phyloP scores from a whole-genome alignment of 2,329 filamentous ascomycete genomes.

The Penicillium frequentans region DNA sequence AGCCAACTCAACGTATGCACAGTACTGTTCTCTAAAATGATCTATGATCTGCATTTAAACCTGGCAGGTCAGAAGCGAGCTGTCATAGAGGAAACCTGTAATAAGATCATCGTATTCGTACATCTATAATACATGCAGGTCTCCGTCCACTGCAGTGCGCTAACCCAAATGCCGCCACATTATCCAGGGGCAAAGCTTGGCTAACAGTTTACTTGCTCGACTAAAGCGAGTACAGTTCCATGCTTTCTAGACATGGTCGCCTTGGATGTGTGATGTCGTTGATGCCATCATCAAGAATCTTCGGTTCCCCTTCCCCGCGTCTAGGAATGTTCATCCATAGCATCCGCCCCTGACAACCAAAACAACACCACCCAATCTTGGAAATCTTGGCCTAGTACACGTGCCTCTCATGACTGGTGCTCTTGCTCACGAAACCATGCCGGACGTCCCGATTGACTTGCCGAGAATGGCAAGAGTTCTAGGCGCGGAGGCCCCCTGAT shows the following conservation, averaged over 20 bases:
- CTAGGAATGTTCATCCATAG: slow-evolving; percentile 23
- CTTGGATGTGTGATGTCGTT: background rate
- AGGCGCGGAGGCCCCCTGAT: background rate
- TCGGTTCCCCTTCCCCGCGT: background rate
- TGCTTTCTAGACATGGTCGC: background rate
- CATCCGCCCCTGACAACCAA: slow-evolving; percentile 17
- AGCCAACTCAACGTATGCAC: too few species aligned
- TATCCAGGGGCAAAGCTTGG: slow-evolving; percentile 21
- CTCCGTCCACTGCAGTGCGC: background rate
- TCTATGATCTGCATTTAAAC: background rate
- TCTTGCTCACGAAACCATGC: background rate
- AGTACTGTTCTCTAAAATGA: too few species aligned
- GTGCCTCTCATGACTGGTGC: background rate
- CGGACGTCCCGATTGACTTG: background rate
- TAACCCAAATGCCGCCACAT: slow-evolving; percentile 1
- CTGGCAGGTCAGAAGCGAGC: background rate
- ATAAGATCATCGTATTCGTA: background rate
- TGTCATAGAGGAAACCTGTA: background rate
- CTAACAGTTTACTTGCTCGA: background rate
- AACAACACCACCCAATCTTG: background rate
- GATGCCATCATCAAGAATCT: slow-evolving; percentile 21
- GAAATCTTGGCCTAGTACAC: background rate
- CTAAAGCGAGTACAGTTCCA: background rate
- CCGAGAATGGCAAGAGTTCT: background rate
- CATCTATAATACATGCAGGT: background rate